Evolutionary conservation across 768 basidiomycete species (phyloP), one percentile per base, ranked within the genome.

Genomic region (Amyloporia xantha): DNA sequence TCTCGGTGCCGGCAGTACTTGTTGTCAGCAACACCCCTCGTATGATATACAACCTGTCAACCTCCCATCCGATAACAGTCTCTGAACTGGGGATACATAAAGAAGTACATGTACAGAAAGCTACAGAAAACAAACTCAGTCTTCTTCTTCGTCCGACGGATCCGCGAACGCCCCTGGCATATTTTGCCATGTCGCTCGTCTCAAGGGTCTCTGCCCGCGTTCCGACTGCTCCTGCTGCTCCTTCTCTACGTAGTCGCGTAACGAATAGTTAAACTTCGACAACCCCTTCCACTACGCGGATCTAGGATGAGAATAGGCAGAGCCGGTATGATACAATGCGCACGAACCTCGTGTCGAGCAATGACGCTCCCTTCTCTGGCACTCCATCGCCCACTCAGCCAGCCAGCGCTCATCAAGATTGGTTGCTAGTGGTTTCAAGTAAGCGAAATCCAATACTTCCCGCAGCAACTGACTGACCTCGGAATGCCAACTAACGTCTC

Each of bases 401-500:
- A 98, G 2, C 82, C 92, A 5, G 88, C 90, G 54, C 87, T 92
- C 83, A 99, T 86, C 41, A 99, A 62, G 19, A 86, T 82, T 33
- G 95, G 93, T 73, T 94, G 85, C 80, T 87, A 62, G 19, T 5
- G 13, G n/a, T n/a, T 20, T 54, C 54, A 53, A 7, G 15, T 33
- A 33, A 7, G 30, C 15, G 30, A 7, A 33, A 33, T 33, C 30
- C 7, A 33, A 33, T 27, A 13, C 13, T 28, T 26, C 20, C 23
- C n/a, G 44, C 44, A 5, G n/a, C n/a, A 26, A 19, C 30, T 33
- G 30, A 50, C 63, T 30, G 64, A 86, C 86, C 73, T 79, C 79
- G 26, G 87, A 81, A 64, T 92, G 91, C 96, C 96, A 99, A 62
- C 87, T 87, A 52, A 97, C 92, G 61, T 98, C 95, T 37, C 95